Conservation (phyloP, 2,329 filamentous ascomycete species). For the Penicillium oxalicum region DNA sequence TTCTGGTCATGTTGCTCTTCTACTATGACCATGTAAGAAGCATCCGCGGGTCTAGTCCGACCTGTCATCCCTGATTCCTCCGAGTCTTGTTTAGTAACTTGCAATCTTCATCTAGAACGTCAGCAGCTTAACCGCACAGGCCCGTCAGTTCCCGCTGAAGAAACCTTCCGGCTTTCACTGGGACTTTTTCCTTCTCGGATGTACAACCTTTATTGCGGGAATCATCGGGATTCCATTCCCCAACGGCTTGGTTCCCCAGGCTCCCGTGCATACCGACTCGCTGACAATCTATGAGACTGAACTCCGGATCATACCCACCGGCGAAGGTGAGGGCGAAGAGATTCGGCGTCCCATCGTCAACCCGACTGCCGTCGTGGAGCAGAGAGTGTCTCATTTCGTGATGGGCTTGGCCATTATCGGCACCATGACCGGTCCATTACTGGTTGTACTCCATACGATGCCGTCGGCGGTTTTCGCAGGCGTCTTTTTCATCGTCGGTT, state of each 20-base stretch:
- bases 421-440: conserved; percentile 67
- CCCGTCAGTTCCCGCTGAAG: conserved; percentile 68
- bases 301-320: conserved; percentile 58
- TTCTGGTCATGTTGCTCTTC: conserved; percentile 73
- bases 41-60: no score
- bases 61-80: conserved; percentile 22
- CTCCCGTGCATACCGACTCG: conserved; percentile 54
- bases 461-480: conserved; percentile 70
- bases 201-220: conserved; percentile 67
- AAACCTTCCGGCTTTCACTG: conserved; percentile 79
- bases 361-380: conserved; percentile 49
- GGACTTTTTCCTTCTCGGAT: conserved; percentile 71
- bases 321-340: conserved; percentile 51
- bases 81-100: no score
- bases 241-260: conserved; percentile 28
- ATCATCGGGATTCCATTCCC: conserved; percentile 41
- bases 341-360: conserved; percentile 50
- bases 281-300: conserved; percentile 67
- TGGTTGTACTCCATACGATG: conserved; percentile 66
- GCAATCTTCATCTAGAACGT: conserved; percentile 47
- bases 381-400: conserved; percentile 68
- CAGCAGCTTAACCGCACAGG: conserved; percentile 70
- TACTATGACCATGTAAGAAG: conserved; percentile 79
- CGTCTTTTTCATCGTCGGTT: conserved; percentile 74
- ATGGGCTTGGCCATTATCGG: conserved; percentile 70